These are phyloP conservation scores for Bifiguratus adelaidae DNA, from an alignment of 192 early-diverging fungal genomes.

Conservation along the genomic window DNA sequence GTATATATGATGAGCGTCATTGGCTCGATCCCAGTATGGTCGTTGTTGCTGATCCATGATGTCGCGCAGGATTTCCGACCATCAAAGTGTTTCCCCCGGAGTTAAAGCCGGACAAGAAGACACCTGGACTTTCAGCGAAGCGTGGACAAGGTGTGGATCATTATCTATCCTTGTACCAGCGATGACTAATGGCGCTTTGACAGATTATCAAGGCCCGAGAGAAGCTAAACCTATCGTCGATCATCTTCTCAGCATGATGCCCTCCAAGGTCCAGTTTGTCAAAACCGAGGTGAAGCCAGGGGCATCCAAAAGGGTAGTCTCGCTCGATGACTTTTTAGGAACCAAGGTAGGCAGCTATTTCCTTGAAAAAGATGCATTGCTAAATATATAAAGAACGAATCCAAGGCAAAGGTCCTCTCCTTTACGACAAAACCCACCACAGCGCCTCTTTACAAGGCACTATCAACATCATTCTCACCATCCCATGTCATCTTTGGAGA, in stretches of 20 bases:
- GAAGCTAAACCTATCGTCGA: constrained; percentile 69
- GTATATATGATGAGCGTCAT: background rate
- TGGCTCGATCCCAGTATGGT: background rate
- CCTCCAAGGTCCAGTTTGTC: constrained; percentile 36
- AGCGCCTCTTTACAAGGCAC: constrained; percentile 76
- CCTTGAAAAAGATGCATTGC: background rate
- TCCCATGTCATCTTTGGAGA: constrained; percentile 65
- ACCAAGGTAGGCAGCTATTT: constrained; percentile 24
- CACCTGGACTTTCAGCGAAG: constrained; percentile 13
- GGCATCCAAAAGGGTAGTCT: constrained; percentile 37
- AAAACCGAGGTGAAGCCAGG: constrained; percentile 18
- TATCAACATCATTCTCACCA: constrained; percentile 68
- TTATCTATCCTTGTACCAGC: too few species aligned
- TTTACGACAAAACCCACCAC: constrained; percentile 68
- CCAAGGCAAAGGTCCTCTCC: constrained; percentile 61
- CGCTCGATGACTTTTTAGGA: constrained; percentile 44
- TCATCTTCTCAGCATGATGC: constrained; percentile 48
- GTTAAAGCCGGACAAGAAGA: constrained; percentile 30
- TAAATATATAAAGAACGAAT: constrained; percentile 26
- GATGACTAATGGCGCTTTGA: too few species aligned
- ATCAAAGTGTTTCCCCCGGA: constrained; percentile 65
- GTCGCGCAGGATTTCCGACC: constrained; percentile 86
- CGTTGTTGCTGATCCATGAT: constrained; percentile 4
- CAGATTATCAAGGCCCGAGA: constrained; percentile 65
- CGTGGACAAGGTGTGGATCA: too few species aligned